Evolutionary conservation across 73 alveolate genomes (phyloP), one percentile per base, ranked within the genome.

Genomic region (Paramecium bursaria): DNA sequence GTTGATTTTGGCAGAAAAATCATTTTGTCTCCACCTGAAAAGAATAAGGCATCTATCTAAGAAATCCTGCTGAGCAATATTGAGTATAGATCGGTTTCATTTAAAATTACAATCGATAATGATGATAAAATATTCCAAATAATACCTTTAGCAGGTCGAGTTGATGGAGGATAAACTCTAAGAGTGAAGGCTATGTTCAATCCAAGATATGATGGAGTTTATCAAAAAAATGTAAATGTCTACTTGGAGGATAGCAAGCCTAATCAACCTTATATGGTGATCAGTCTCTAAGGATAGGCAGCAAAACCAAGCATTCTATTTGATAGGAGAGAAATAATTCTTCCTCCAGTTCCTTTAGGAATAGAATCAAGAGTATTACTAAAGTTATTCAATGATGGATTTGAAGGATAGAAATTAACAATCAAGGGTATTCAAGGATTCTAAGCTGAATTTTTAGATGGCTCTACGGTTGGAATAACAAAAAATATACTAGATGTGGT

Each of bases 211-310:
- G 96, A 97, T 15, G 92, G 87, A 54, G 95, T 93, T 25, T 97
- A 97, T 85, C 90, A 88, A 35, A 91, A 92, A 9, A 86, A 90
- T 74, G 97, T 96, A 2, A 94, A 96, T 14, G 87, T 97, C n/a
- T 92, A 77, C 88, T 74, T 93, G 50, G 98, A 93, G 47, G 89
- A 79, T 55, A 33, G 75, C 11, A 79, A 79, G 31, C 75, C 61
- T 2, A 86, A 91, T 55, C 91, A 92, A 86, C 95, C 96, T 15
- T 96, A 94, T 76, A 54, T 92, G 11, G 76, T 87, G 76, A 79
- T 97, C 7, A 92, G 93, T 50, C 75, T 96, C 49, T 94, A 93
- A 76, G 99, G 99, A 46, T 98, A 95, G 91, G 99, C 99, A 4
- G 93, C 98, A 11, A 95, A 92, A 49, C 99, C 99, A 6, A 94